Evolutionary conservation across 2,329 filamentous ascomycete species (phyloP).

Genomic region (Phyllosticta paracitricarpa): DNA sequence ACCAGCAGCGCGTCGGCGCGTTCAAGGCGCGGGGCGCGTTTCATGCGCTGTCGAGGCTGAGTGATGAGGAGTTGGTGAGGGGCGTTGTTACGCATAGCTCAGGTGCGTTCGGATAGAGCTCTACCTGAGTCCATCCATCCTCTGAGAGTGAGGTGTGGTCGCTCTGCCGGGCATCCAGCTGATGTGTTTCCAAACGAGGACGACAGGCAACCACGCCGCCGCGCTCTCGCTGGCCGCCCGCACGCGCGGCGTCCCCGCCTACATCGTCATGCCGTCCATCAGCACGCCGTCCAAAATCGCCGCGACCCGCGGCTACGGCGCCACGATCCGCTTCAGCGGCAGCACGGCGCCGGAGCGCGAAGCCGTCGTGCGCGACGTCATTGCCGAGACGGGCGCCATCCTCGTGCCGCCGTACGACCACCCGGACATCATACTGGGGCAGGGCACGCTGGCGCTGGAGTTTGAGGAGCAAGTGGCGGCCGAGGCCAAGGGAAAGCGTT

Average conservation of each 20-base stretch:
- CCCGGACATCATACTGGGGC: conserved; percentile 80
- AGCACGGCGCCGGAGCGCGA: conserved; percentile 64
- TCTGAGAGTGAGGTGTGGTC: no score
- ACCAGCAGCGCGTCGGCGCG: conserved; percentile 78
- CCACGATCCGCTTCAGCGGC: conserved; percentile 70
- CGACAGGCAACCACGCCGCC: conserved; percentile 82
- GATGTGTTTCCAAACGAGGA: not conserved
- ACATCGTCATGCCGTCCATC: conserved; percentile 90
- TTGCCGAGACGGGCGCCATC: conserved; percentile 61
- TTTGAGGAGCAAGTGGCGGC: conserved; percentile 61
- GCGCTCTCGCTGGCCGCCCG: conserved; percentile 77
- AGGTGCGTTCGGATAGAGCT: conserved; percentile 40
- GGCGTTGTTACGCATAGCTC: conserved; percentile 88
- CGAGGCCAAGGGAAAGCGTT: conserved; percentile 32
- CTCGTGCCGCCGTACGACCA: conserved; percentile 89
- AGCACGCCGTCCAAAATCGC: conserved; percentile 78
- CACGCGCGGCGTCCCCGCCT: conserved; percentile 57
- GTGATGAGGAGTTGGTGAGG: conserved; percentile 49
- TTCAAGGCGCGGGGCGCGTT: conserved; percentile 92
- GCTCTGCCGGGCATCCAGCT: not conserved
- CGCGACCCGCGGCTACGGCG: conserved; percentile 68
- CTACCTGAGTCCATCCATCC: not conserved
- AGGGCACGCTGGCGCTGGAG: conserved; percentile 84
- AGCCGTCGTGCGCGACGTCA: conserved; percentile 59
- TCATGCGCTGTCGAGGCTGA: conserved; percentile 66